Evolutionary conservation across 306 rosid species (phyloP), one percentile per base, ranked within the genome.

Genomic region (Quercus variabilis): DNA sequence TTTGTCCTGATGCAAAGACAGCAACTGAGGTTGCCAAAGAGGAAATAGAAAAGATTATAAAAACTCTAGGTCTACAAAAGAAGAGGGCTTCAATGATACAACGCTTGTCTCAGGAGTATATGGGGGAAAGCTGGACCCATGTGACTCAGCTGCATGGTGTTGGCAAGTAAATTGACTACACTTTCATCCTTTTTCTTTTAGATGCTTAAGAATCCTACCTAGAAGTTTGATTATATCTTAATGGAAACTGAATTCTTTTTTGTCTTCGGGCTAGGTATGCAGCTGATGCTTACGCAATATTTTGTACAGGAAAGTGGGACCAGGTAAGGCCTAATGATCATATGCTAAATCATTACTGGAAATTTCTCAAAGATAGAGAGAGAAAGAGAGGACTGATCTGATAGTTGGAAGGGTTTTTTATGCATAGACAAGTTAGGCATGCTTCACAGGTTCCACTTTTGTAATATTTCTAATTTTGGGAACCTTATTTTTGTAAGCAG

Each of bases 61-160:
- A 17, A 71, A 52, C 78, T 78, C 86, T 93, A 52, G 97, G 94
- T 70, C 60, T 88, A 13, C 88, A 89, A 2, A 81, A n/a, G 15
- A 88, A 83, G 80, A 88, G 94, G 78, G 74, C 98, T 2, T 13
- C 0, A 21, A 81, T 57, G 79, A 75, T 93, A 64, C 81, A 90
- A 17, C 91, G 87, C 5, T 75, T 91, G 30, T 91, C 98, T 78
- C 35, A 14, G 28, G 87, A 89, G 69, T 93, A 92, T 83, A 76
- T 92, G 82, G 68, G 76, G 35, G 89, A 78, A 28, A 78, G 72
- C 55, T 92, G 96, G 97, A 92, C 88, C 30, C 85, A 91, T 57
- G 97, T 89, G n/a, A 88, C 97, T 75, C 79, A 89, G 62, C 79
- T 92, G 79, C 88, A 80, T 55, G 92, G 94, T 26, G 87, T 92